Conservation (phyloP, 306 rosid species). For the Amphicarpaea edgeworthii region DNA sequence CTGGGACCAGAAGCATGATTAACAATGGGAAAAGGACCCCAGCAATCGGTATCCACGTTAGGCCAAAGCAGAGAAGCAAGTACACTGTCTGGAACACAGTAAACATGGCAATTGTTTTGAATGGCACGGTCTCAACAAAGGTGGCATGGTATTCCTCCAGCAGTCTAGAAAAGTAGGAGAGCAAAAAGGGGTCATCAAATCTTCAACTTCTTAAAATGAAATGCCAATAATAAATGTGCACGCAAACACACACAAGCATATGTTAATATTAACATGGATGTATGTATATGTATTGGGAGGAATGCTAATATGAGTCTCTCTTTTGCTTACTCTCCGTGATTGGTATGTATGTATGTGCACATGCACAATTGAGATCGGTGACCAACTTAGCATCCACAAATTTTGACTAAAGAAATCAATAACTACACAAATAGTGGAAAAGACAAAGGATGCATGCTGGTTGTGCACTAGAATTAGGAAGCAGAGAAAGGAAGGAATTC, state of each 20-base stretch:
- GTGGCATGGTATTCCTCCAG: constrained; percentile 84
- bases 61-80: constrained; percentile 87
- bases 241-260: neutral
- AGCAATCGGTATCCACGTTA: constrained; percentile 97
- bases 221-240: constrained; percentile 2
- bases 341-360: no score
- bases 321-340: no score
- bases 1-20: constrained; percentile 99
- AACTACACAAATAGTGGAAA: neutral
- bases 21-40: constrained; percentile 93
- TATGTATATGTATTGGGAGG: no score
- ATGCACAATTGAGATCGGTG: neutral
- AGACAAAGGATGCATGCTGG: neutral
- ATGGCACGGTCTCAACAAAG: constrained; percentile 87
- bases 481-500: neutral
- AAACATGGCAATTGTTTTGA: constrained; percentile 77
- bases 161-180: constrained; percentile 61
- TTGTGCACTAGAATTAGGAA: constrained; percentile 24
- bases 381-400: constrained; percentile 24
- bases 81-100: constrained; percentile 89
- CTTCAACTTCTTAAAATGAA: constrained; percentile 34
- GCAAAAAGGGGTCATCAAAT: constrained; percentile 55
- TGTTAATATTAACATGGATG: constrained; percentile 7
- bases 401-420: neutral
- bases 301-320: no score